Base-by-base conservation (phyloP, 2,329 filamentous ascomycete species). In the Purpureocillium takamizusanense region DNA sequence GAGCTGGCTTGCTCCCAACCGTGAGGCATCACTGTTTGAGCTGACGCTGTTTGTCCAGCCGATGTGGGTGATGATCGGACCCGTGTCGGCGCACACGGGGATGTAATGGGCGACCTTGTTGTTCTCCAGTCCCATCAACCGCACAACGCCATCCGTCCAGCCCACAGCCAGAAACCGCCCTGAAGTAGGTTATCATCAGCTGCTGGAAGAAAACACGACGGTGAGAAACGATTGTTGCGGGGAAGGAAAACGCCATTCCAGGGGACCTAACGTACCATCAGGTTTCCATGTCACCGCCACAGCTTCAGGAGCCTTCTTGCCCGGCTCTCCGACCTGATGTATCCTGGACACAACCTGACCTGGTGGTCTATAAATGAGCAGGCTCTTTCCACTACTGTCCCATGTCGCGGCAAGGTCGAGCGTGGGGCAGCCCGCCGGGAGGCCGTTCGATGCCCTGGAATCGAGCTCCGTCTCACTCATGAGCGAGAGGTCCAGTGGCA, bases 61-160 rank as follows among this genome's bases (percentile, higher is more conserved):
- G 41, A 77, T 71, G 42, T 69, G 67, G n/a, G 64, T 66, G 46
- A 77, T 69, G 48, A 48, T 63, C 33, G 56, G 56, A 33, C 61
- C 61, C 44, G 53, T 50, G 31, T 59, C 61, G 35, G 66, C 66
- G 51, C 64, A 69, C 39, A 80, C 63, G 13, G 61, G 61, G 51
- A 86, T 81, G 51, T 83, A 77, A 56, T 92, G 83, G 15, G 88
- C 78, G 11, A 83, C 76, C 61, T 90, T 94, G 57, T 80, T 84
- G 50, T 78, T 89, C 57, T 92, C 87, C 16, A 87, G 65, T 43
- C 83, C 84, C 56, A 90, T 74, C 28, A 94, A 64, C 41, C 86
- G 79, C 15, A 92, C 76, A 7, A 76, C 75, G 21, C 85, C 84
- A 64, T 94, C 86, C 48, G 76, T 86, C 79, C 86, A 94, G 33